phyloP scores from a whole-genome alignment of 257 asterid species.

The Solanum rostratum region DNA sequence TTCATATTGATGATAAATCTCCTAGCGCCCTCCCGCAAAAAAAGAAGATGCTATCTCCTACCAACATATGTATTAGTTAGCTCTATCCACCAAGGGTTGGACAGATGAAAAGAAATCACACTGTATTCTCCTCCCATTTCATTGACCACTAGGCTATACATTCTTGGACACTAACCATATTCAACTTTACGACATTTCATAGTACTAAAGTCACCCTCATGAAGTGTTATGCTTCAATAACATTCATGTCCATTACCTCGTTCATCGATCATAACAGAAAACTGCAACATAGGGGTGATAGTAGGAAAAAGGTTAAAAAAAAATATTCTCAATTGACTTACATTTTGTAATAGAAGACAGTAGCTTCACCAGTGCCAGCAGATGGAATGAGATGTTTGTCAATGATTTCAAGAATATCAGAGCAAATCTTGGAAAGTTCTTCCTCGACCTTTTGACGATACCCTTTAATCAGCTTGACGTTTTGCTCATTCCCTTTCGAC shows the following conservation, averaged over 20 bases:
- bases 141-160: background rate
- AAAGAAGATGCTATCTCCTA: background rate
- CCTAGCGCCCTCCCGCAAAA: no score
- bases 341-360: slow-evolving; percentile 90
- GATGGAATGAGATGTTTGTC: slow-evolving; percentile 78
- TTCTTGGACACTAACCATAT: background rate
- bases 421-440: slow-evolving; percentile 75
- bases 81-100: background rate
- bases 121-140: background rate
- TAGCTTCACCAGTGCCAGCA: slow-evolving; percentile 78
- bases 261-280: background rate
- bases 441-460: slow-evolving; percentile 84
- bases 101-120: background rate
- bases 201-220: background rate
- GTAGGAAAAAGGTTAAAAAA: background rate
- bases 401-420: slow-evolving; percentile 62
- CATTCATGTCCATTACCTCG: background rate
- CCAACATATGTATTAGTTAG: background rate
- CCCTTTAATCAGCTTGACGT: slow-evolving; percentile 56
- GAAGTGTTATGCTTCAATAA: background rate
- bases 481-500: slow-evolving; percentile 62
- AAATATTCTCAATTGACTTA: slow-evolving; percentile 18
- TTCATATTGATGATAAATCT: background rate
- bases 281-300: background rate
- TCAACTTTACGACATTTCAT: background rate